phyloP scores from a whole-genome alignment of 768 basidiomycete species.

The Russula brevipes region DNA sequence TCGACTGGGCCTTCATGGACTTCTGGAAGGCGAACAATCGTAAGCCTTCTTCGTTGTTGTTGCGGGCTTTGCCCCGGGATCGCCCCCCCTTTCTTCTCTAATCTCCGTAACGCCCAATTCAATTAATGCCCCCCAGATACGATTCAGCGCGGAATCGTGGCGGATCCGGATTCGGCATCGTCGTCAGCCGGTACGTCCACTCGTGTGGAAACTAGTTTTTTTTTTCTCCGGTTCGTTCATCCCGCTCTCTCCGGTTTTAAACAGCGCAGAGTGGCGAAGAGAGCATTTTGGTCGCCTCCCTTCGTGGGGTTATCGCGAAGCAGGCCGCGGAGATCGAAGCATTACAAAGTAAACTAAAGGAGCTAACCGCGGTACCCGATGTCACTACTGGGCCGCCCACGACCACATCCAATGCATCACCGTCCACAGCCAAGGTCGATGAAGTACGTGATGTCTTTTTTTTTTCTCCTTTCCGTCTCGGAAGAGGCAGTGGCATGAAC shows the following conservation, averaged over 20 bases:
- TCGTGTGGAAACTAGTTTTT: background rate
- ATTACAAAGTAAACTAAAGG: constrained; percentile 57
- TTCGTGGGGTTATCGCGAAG: constrained; percentile 75
- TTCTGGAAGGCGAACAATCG: constrained; percentile 99
- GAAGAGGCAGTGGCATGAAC: background rate
- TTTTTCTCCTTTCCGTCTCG: background rate
- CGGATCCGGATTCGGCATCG: constrained; percentile 61
- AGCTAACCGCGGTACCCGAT: constrained; percentile 28
- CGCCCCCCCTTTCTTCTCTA: background rate
- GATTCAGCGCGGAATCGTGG: constrained; percentile 64
- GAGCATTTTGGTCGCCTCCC: constrained; percentile 72
- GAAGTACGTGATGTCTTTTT: constrained; percentile 7
- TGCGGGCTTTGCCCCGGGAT: background rate
- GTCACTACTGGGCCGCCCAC: background rate
- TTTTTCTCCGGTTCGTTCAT: background rate
- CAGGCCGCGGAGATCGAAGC: constrained; percentile 77
- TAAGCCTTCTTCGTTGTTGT: constrained; percentile 30
- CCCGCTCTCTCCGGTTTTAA: background rate
- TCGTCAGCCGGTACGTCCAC: constrained; percentile 49
- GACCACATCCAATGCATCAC: constrained; percentile 1
- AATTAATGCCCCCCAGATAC: constrained; percentile 45
- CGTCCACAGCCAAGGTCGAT: background rate
- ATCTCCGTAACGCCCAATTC: background rate
- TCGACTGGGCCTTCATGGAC: constrained; percentile 97
- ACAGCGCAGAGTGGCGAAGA: constrained; percentile 64